phyloP scores from a whole-genome alignment of 2,329 filamentous ascomycete genomes.

The Ophiostoma himal-ulmi region DNA sequence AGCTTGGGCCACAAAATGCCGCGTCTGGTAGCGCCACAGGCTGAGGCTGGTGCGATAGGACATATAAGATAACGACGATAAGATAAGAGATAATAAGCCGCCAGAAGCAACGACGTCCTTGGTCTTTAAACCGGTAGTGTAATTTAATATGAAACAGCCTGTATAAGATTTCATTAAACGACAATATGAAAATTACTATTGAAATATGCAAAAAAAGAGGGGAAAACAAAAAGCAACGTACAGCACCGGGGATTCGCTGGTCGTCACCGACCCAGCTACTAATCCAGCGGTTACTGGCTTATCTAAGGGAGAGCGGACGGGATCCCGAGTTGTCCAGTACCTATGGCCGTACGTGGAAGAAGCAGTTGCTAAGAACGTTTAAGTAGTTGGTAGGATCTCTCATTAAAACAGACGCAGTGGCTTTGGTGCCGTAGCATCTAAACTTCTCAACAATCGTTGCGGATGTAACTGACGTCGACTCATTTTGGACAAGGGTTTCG shows the following conservation, averaged over 20 bases:
- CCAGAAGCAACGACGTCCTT: no score
- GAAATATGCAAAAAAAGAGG: neutral
- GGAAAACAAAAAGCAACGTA: slow-evolving; percentile 19
- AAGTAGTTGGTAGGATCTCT: neutral
- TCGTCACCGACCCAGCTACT: slow-evolving; percentile 24
- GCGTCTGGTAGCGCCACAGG: slow-evolving; percentile 23
- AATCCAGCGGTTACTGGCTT: slow-evolving; percentile 21
- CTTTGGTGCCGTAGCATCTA: no score
- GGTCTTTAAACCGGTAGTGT: no score
- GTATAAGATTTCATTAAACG: neutral
- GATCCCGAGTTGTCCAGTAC: slow-evolving; percentile 20
- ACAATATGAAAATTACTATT: neutral
- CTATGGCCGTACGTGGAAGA: slow-evolving; percentile 20
- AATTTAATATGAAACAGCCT: no score
- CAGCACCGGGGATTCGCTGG: slow-evolving; percentile 23
- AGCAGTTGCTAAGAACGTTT: neutral
- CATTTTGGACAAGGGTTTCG: no score
- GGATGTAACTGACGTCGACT: no score
- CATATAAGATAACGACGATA: slow-evolving; percentile 16
- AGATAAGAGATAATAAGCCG: no score
- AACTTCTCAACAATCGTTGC: no score
- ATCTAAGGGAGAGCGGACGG: slow-evolving; percentile 23
- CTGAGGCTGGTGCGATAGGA: slow-evolving; percentile 24
- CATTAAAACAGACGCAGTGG: no score
- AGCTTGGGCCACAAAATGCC: slow-evolving; percentile 28